Conservation (phyloP, 2,329 filamentous ascomycete species). For the Ophiobolus disseminans region DNA sequence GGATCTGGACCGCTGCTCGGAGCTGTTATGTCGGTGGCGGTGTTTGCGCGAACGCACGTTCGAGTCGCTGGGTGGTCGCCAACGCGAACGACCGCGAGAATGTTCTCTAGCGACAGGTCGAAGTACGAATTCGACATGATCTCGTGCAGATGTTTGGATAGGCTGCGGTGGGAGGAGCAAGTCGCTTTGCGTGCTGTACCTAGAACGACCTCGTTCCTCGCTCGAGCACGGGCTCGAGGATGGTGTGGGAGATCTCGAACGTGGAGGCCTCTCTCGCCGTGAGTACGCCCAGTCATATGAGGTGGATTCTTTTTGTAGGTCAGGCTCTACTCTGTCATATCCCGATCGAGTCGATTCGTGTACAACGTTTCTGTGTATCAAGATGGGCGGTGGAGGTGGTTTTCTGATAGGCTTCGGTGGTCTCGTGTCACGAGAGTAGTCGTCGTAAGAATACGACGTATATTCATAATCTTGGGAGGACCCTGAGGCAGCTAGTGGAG, state of each 20-base stretch:
- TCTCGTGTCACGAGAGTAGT: not conserved
- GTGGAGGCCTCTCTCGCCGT: slow-evolving; percentile 4
- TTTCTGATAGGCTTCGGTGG: not conserved
- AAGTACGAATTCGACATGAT: slow-evolving; percentile 41
- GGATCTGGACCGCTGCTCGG: slow-evolving; percentile 12
- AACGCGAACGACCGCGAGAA: slow-evolving; percentile 33
- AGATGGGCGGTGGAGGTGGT: not conserved
- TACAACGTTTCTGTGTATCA: not conserved
- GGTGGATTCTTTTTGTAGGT: slow-evolving; percentile 20
- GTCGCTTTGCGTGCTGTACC: slow-evolving; percentile 27
- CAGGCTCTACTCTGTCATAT: not conserved
- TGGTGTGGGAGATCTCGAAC: slow-evolving; percentile 15
- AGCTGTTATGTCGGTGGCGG: slow-evolving; percentile 19
- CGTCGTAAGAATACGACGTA: slow-evolving; percentile 4
- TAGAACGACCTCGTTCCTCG: slow-evolving; percentile 10
- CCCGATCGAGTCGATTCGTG: no score
- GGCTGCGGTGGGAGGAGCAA: slow-evolving; percentile 32
- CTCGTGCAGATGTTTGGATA: slow-evolving; percentile 27
- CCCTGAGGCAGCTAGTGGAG: slow-evolving; percentile 28
- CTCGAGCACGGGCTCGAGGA: slow-evolving; percentile 6
- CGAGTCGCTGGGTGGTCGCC: slow-evolving; percentile 11
- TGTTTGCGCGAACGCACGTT: slow-evolving; percentile 9
- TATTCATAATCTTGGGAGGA: slow-evolving; percentile 7
- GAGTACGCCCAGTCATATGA: slow-evolving; percentile 41
- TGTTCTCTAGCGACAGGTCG: slow-evolving; percentile 32